phyloP scores from a whole-genome alignment of 2,329 filamentous ascomycete genomes.

The Tympanopsis confertula region DNA sequence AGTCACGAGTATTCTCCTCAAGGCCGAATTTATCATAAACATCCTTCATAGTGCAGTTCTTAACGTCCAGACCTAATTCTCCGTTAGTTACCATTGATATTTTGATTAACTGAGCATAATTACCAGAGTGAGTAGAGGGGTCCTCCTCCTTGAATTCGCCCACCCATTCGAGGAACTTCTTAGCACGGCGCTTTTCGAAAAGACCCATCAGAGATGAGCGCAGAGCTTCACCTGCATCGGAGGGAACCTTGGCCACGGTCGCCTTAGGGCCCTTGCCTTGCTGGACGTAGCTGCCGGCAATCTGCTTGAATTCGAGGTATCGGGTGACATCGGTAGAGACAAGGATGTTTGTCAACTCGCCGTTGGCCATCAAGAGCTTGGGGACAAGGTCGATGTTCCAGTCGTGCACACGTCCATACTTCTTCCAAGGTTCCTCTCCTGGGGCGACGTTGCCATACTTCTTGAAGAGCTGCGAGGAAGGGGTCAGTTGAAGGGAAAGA shows the following conservation, averaged over 20 bases:
- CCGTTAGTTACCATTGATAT: neutral
- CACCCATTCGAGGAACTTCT: constrained; percentile 93
- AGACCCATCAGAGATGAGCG: constrained; percentile 90
- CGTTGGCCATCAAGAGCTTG: constrained; percentile 97
- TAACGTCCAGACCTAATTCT: constrained; percentile 63
- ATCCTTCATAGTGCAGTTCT: constrained; percentile 83
- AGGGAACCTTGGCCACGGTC: constrained; percentile 92
- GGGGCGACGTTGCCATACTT: constrained; percentile 75
- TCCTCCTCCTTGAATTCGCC: constrained; percentile 76
- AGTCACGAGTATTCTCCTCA: constrained; percentile 80
- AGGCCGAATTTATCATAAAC: constrained; percentile 97
- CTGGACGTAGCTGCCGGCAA: constrained; percentile 92
- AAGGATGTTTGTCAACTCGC: constrained; percentile 95
- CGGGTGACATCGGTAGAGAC: constrained; percentile 86
- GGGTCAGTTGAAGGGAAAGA: neutral
- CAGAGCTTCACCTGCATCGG: constrained; percentile 80
- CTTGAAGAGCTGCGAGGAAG: constrained; percentile 67
- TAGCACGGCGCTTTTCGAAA: constrained; percentile 94
- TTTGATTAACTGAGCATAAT: constrained; percentile 11
- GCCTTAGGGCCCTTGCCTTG: constrained; percentile 73
- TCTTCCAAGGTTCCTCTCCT: constrained; percentile 90
- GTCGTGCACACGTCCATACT: constrained; percentile 91
- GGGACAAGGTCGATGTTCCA: constrained; percentile 99
- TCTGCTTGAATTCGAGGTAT: constrained; percentile 87
- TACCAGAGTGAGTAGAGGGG: constrained; percentile 80